Evolutionary conservation across 1,284 basidiomycete genomes (phyloP).

Genomic region (Pseudozyma sp.): DNA sequence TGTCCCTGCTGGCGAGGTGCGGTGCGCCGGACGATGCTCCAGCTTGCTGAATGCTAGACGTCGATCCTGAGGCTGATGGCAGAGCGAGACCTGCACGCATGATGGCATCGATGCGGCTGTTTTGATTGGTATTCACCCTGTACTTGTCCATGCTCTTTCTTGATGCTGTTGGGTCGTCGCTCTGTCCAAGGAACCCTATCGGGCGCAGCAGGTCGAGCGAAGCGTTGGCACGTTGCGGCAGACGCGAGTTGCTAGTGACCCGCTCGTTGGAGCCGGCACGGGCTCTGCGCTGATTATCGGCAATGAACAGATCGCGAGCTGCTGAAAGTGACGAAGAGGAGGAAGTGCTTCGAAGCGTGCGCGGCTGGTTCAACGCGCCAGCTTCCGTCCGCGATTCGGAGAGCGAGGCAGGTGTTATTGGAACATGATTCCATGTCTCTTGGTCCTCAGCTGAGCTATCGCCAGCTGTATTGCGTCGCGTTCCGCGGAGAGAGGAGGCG

Average conservation of each 20-base stretch:
- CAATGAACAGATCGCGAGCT: slow-evolving; percentile 9
- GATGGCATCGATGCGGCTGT: slow-evolving; percentile 29
- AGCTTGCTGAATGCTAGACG: background rate
- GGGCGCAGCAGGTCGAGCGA: slow-evolving; percentile 41
- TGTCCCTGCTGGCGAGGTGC: slow-evolving; percentile 8
- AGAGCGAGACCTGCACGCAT: slow-evolving; percentile 9
- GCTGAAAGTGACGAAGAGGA: slow-evolving; percentile 42
- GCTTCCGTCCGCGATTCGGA: slow-evolving; percentile 20
- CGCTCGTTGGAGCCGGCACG: slow-evolving; percentile 46
- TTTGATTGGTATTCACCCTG: slow-evolving; percentile 9
- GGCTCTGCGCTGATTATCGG: slow-evolving; percentile 10
- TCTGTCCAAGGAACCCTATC: slow-evolving; percentile 5
- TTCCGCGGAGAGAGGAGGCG: slow-evolving; percentile 4
- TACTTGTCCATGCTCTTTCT: slow-evolving; percentile 14
- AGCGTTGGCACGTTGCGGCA: slow-evolving; percentile 13
- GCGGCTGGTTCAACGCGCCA: slow-evolving; percentile 13
- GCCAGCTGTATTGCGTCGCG: slow-evolving; percentile 23
- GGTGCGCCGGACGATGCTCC: background rate
- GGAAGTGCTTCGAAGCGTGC: slow-evolving; percentile 28
- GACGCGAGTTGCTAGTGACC: background rate
- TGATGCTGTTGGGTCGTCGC: slow-evolving; percentile 3
- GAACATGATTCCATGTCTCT: slow-evolving; percentile 10
- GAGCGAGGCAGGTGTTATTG: slow-evolving; percentile 7
- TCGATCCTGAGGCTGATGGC: background rate
- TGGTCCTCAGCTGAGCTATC: slow-evolving; percentile 29